Evolutionary conservation across 2,329 filamentous ascomycete species (phyloP).

Genomic region (Colletotrichum neosansevieriae): DNA sequence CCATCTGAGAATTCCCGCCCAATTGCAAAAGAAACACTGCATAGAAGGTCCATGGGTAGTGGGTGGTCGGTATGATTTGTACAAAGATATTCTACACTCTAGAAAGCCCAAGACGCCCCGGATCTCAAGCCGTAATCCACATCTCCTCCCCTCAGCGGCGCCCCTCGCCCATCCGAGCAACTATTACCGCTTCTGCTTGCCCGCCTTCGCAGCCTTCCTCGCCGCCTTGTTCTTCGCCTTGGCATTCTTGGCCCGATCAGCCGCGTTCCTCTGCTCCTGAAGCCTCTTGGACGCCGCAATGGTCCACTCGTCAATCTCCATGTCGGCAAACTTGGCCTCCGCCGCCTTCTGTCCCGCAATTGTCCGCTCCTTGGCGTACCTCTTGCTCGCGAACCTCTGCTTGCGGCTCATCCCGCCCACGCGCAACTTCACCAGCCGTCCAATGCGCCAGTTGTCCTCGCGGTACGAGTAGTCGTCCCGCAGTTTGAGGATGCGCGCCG

Average conservation of each 20-base stretch:
- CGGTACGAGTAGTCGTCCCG: slow-evolving; percentile 68
- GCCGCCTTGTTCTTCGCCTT: slow-evolving; percentile 54
- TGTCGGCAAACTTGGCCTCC: slow-evolving; percentile 46
- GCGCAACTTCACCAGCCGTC: slow-evolving; percentile 63
- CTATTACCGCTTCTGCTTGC: slow-evolving; percentile 47
- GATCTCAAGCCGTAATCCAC: slow-evolving; percentile 4
- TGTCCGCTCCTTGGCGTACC: slow-evolving; percentile 58
- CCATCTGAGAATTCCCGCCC: too few species aligned
- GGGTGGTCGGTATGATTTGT: slow-evolving; percentile 35
- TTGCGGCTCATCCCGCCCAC: slow-evolving; percentile 55
- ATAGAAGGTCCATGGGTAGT: background rate
- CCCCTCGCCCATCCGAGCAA: background rate
- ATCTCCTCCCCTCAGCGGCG: background rate
- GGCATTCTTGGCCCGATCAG: slow-evolving; percentile 45
- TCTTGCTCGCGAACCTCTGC: slow-evolving; percentile 59
- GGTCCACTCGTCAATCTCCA: slow-evolving; percentile 45
- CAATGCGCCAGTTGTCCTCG: slow-evolving; percentile 71
- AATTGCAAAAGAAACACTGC: background rate
- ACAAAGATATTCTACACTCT: slow-evolving; percentile 40
- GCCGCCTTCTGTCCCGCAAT: slow-evolving; percentile 55
- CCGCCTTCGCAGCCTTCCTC: slow-evolving; percentile 49
- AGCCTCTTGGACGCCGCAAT: slow-evolving; percentile 43
- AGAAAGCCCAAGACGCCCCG: slow-evolving; percentile 4
- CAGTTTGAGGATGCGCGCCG: slow-evolving; percentile 62
- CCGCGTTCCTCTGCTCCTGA: slow-evolving; percentile 45